phyloP scores from a whole-genome alignment of 2,329 filamentous ascomycete species.

The Xylariaceae sp. region DNA sequence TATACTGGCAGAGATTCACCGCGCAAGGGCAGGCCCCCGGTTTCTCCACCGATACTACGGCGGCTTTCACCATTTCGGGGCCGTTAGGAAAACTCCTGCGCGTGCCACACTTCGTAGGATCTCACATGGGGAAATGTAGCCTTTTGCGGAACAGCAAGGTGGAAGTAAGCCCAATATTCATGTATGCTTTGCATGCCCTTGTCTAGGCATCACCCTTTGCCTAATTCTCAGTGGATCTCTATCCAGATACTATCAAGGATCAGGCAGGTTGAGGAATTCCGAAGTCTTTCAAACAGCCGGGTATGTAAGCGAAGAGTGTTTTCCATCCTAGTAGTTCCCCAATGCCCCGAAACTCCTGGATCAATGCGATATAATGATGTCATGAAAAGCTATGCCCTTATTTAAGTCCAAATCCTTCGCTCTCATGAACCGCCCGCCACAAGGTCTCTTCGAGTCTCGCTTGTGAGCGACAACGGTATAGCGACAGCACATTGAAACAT shows the following conservation, averaged over 20 bases:
- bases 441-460: constrained; percentile 66
- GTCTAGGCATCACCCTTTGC: too few species aligned
- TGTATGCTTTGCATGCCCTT: too few species aligned
- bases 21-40: too few species aligned
- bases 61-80: too few species aligned
- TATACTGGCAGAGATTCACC: too few species aligned
- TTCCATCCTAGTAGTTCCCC: background rate
- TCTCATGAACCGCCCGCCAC: constrained; percentile 84
- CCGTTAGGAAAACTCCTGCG: too few species aligned
- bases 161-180: too few species aligned
- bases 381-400: constrained; percentile 7
- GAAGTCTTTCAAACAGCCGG: constrained; percentile 2
- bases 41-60: too few species aligned
- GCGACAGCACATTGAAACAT: constrained; percentile 80
- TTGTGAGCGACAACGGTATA: constrained; percentile 67
- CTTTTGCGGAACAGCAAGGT: too few species aligned
- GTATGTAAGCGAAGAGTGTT: constrained; percentile 1
- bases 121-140: too few species aligned
- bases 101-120: too few species aligned
- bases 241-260: constrained; percentile 5
- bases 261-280: constrained; percentile 4
- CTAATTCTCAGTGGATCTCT: too few species aligned
- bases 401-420: constrained; percentile 80
- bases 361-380: constrained; percentile 5
- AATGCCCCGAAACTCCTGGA: constrained; percentile 12